phyloP scores from a whole-genome alignment of 139 green algal species.

The Coelastrella sp. region DNA sequence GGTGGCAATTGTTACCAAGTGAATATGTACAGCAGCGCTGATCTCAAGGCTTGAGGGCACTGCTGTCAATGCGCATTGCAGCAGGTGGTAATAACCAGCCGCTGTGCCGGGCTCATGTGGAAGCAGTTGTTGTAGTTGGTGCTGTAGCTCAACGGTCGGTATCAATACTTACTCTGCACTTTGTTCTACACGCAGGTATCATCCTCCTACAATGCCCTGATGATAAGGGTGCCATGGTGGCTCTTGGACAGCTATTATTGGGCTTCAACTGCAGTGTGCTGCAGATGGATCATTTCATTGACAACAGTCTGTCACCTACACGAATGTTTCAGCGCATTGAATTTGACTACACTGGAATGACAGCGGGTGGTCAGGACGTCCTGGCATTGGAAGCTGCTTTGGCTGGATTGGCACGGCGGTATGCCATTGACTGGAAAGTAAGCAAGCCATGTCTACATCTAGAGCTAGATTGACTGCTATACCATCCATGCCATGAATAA shows the following conservation, averaged over 20 bases:
- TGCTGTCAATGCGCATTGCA: no score
- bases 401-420: conserved; percentile 70
- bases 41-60: no score
- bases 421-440: conserved; percentile 74
- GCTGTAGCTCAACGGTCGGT: no score
- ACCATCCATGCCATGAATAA: not conserved
- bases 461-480: not conserved
- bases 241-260: conserved; percentile 68
- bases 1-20: no score
- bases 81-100: no score
- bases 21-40: no score
- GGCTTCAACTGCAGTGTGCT: conserved; percentile 87
- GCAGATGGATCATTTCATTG: conserved; percentile 70
- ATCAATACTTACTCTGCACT: no score
- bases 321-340: conserved; percentile 77
- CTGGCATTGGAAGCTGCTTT: conserved; percentile 75
- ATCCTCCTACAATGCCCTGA: conserved; percentile 45
- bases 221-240: conserved; percentile 29
- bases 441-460: no score
- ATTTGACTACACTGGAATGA: conserved; percentile 72
- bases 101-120: no score
- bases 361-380: conserved; percentile 73
- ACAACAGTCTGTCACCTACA: not conserved
- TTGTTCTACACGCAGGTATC: no score
- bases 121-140: no score